These are phyloP conservation scores for Penicillium robsamsonii DNA, from an alignment of 495 filamentous ascomycete species.

Conservation along the genomic window DNA sequence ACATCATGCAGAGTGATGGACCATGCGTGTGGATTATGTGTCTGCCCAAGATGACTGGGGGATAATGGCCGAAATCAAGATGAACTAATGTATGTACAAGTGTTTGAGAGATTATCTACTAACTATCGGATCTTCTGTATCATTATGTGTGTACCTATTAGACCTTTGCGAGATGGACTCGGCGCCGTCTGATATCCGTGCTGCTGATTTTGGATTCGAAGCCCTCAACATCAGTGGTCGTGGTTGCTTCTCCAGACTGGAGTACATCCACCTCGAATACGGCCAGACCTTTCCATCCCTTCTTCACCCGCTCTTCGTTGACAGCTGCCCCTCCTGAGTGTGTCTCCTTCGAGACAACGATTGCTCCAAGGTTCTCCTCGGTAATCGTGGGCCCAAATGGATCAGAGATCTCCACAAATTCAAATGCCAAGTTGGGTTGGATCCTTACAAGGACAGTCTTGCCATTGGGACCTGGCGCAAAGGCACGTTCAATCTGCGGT, in stretches of 20 bases:
- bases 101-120: slow-evolving; percentile 13
- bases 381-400: slow-evolving; percentile 90
- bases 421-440: slow-evolving; percentile 52
- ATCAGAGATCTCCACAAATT: slow-evolving; percentile 82
- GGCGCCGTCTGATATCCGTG: slow-evolving; percentile 62
- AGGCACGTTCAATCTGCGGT: slow-evolving; percentile 31
- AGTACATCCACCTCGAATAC: slow-evolving; percentile 93
- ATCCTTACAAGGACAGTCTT: slow-evolving; percentile 50
- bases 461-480: slow-evolving; percentile 48
- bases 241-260: slow-evolving; percentile 55
- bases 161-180: slow-evolving; percentile 41
- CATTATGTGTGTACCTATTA: slow-evolving; percentile 13
- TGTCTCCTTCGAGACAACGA: slow-evolving; percentile 91
- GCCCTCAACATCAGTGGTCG: slow-evolving; percentile 43
- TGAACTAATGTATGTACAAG: slow-evolving; percentile 12
- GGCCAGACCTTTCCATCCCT: slow-evolving; percentile 72
- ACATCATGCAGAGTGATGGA: slow-evolving; percentile 35
- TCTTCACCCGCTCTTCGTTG: slow-evolving; percentile 73
- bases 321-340: slow-evolving; percentile 77
- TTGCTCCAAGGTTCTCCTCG: slow-evolving; percentile 69
- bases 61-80: slow-evolving; percentile 24
- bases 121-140: slow-evolving; percentile 10
- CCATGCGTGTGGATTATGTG: slow-evolving; percentile 19
- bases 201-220: slow-evolving; percentile 91
- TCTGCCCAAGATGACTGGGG: slow-evolving; percentile 16